Evolutionary conservation across 176 grass and related monocot species (phyloP).

Genomic region (Oryza officinalis): DNA sequence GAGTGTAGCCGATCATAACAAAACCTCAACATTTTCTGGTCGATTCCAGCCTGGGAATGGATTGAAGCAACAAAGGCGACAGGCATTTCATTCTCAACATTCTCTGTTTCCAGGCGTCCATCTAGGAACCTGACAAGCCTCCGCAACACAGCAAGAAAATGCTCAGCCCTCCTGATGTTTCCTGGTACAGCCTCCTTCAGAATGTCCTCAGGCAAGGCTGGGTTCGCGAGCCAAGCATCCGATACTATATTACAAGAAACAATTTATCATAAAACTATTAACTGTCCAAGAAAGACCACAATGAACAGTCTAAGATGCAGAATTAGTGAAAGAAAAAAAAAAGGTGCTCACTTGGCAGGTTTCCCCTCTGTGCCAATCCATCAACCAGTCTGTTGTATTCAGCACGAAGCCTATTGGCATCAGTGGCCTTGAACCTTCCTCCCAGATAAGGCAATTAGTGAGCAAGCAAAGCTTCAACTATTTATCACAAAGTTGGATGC

Average conservation of each 20-base stretch:
- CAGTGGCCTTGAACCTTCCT: conserved; percentile 99
- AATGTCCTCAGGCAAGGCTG: conserved; percentile 79
- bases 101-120: conserved; percentile 69
- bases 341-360: conserved; percentile 67
- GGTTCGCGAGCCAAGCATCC: conserved; percentile 89
- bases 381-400: conserved; percentile 93
- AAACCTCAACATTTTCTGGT: conserved; percentile 97
- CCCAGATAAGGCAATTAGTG: conserved; percentile 65
- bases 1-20: conserved; percentile 88
- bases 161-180: conserved; percentile 91
- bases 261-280: conserved; percentile 1
- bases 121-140: conserved; percentile 81
- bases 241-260: conserved; percentile 64
- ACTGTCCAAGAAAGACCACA: background rate
- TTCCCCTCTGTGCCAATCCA: conserved; percentile 92
- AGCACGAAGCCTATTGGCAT: conserved; percentile 86
- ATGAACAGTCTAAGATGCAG: background rate
- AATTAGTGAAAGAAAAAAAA: conserved; percentile 12
- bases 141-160: conserved; percentile 82
- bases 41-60: conserved; percentile 83
- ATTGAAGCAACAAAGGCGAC: conserved; percentile 75
- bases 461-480: conserved; percentile 28
- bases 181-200: conserved; percentile 93
- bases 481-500: background rate
- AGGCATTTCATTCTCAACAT: conserved; percentile 88